Percentiles rank a stretch among this genome's conserved stretches.
Evolutionary conservation across 108 stramenopile species (phyloP).

Genomic region (Schizochytrium sp.): DNA sequence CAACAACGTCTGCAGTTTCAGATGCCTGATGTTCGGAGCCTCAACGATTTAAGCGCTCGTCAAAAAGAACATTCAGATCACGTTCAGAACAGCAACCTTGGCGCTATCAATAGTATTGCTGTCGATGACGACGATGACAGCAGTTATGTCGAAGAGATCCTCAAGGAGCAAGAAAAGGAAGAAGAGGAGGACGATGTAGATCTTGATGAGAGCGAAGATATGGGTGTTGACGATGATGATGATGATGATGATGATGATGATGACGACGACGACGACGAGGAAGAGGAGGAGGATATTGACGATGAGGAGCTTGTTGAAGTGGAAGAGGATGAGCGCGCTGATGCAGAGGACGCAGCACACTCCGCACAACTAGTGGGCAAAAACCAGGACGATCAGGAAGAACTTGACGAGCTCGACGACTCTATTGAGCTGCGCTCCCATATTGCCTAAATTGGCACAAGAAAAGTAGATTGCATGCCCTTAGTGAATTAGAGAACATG

Average conservation of each 20-base stretch:
- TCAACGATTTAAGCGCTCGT: background rate
- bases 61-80: background rate
- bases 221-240: background rate
- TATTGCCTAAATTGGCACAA: background rate
- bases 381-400: background rate
- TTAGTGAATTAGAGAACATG: background rate
- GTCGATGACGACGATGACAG: background rate
- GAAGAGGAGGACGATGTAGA: background rate
- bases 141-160: background rate
- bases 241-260: background rate
- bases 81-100: background rate
- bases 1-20: too few species aligned
- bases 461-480: background rate
- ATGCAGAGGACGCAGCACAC: conserved; percentile 18
- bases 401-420: background rate
- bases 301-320: background rate
- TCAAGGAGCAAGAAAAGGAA: background rate
- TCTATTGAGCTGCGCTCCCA: background rate
- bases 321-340: conserved; percentile 33
- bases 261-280: background rate
- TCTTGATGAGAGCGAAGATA: background rate
- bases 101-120: background rate
- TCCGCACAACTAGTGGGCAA: background rate
- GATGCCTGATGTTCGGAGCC: background rate
- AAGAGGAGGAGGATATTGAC: background rate